Base-by-base conservation (phyloP, 2,329 filamentous ascomycete genomes). In the Aspergillus jensenii region DNA sequence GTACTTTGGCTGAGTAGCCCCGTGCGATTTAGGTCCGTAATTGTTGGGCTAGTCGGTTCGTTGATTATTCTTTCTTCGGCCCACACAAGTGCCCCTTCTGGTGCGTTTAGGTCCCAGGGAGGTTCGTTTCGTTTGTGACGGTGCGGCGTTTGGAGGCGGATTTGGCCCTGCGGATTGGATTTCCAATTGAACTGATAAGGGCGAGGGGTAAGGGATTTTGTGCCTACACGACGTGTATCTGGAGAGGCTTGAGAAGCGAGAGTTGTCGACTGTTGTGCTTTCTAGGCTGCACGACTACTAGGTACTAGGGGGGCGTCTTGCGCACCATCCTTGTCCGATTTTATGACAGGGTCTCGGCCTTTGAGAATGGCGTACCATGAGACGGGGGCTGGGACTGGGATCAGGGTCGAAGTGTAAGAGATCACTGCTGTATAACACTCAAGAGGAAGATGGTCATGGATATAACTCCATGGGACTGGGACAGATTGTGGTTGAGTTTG, bases 11-110 rank as follows among this genome's bases (percentile, higher is more conserved):
- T 31, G 27, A 31, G 27, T 31, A 31, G 27, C 3, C 9, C n/a
- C 14, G 35, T 7, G 35, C 15, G 35, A 6, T 7, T 7, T 37
- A 6, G 35, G 14, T 37, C 6, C 14, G 2, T 31, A 11, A 31
- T 6, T 37, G 35, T 37, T 37, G 5, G 35, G 35, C 15, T 14
- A n/a, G 14, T 37, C 35, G 35, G 35, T 8, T 37, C 35, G 40
- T 44, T 52, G 49, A 39, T 44, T 52, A 52, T 41, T 43, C 39
- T 52, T 52, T 39, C 49, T 52, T 52, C 49, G 35, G 35, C 27
- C 31, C 25, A 43, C 35, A n/a, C 27, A 31, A 27, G 1, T 8
- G 27, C 27, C 27, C 27, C 9, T 31, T 31, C 27, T 31, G 27
- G 9, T 31, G 27, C 27, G 9, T 11, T 11, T 8, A 4, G 27